Evolutionary conservation across 2,329 filamentous ascomycete genomes (phyloP), one percentile per base, ranked within the genome.

Genomic region (Paecilomyces fulvus): DNA sequence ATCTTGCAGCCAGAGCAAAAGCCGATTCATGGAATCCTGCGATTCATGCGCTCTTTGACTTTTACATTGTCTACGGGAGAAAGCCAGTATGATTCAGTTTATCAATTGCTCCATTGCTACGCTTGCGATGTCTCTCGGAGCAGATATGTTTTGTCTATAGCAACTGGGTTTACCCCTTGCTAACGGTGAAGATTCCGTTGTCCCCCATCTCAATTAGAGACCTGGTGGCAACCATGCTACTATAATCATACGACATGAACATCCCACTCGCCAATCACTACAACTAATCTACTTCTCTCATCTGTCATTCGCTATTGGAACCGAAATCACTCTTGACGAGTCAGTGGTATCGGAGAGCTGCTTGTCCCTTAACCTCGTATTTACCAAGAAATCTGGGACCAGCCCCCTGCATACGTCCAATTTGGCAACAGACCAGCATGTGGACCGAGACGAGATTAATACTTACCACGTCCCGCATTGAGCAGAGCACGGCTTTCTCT

Each of bases 21-120:
- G 67, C 63, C 30, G 68, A 73, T 53, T 60, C 70, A 57, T 59
- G 60, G 56, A 61, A 70, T 55, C 60, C 59, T 8, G 65, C 61
- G 48, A 64, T 69, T 49, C 70, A 72, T 59, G 61, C 61, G 10
- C 63, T 67, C 50, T 61, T 60, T 55, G 57, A 65, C 53, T 63
- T 50, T 28, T 58, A 58, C 30, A 50, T 58, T 10, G 53, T 55
- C 21, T 58, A 53, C 30, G 56, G 56, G 17, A 28, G 55, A 30
- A 58, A 10, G 20, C 61, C 59, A 49, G 48, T 5, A 28, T 49
- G 48, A 49, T 23, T 6, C 7, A 1, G 14, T 9, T 17, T 8
- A 7, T 43, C 17, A 9, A 8, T 1, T 4, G 14, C n/a, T 20
- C 37, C 17, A 43, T 9, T 12, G 6, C 37, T n/a, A 2, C 6